Evolutionary conservation across 2,329 filamentous ascomycete genomes (phyloP).

Genomic region (Mycogone perniciosa): DNA sequence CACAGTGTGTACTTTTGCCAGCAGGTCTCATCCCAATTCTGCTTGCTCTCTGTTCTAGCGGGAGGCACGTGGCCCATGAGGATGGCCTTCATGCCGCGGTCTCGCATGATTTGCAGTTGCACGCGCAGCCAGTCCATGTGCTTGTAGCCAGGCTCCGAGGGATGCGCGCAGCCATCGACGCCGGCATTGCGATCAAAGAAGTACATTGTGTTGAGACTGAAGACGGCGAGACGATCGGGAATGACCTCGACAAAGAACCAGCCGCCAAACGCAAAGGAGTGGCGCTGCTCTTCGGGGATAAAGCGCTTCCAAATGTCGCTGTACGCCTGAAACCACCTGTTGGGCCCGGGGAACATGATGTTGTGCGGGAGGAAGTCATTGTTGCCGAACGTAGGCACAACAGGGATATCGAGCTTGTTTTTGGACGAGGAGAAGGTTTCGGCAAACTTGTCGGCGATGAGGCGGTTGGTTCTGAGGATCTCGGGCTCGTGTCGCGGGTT

Average conservation of each 20-base stretch:
- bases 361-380: slow-evolving; percentile 98
- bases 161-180: slow-evolving; percentile 79
- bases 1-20: slow-evolving; percentile 97
- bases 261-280: slow-evolving; percentile 85
- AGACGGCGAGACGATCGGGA: slow-evolving; percentile 74
- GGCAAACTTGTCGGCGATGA: slow-evolving; percentile 68
- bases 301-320: slow-evolving; percentile 75
- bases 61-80: slow-evolving; percentile 92
- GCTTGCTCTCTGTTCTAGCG: slow-evolving; percentile 76
- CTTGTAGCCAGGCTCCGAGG: slow-evolving; percentile 80
- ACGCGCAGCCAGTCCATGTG: slow-evolving; percentile 95
- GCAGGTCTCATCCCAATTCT: slow-evolving; percentile 91
- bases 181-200: slow-evolving; percentile 91
- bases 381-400: slow-evolving; percentile 89
- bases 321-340: slow-evolving; percentile 75
- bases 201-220: slow-evolving; percentile 94
- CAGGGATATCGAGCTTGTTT: slow-evolving; percentile 60
- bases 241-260: slow-evolving; percentile 96
- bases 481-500: slow-evolving; percentile 69
- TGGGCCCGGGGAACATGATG: slow-evolving; percentile 79
- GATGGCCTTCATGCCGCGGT: slow-evolving; percentile 87
- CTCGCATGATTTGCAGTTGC: slow-evolving; percentile 76
- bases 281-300: slow-evolving; percentile 86
- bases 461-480: slow-evolving; percentile 70
- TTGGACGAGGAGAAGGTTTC: slow-evolving; percentile 62